A percentile compares a stretch with the other conserved stretches of the same genome.
Evolutionary conservation across 768 basidiomycete genomes (phyloP).

Genomic region (Pleurotus ostreatus): DNA sequence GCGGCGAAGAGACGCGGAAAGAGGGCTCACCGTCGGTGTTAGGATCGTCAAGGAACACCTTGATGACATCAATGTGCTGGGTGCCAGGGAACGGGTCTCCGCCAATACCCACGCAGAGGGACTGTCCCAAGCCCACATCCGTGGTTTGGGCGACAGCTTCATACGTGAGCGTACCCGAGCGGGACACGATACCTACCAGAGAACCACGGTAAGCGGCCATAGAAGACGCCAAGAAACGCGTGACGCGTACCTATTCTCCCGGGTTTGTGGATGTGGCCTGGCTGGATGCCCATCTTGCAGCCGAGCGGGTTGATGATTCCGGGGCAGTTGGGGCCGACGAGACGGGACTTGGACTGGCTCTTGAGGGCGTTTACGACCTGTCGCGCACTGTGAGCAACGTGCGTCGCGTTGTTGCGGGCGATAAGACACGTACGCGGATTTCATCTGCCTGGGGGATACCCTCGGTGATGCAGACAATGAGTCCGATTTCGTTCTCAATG

Average conservation of each 20-base stretch:
- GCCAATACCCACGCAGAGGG: constrained; percentile 94
- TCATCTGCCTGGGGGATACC: constrained; percentile 98
- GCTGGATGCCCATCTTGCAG: constrained; percentile 99
- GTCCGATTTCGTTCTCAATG: constrained; percentile 94
- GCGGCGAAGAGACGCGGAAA: neutral
- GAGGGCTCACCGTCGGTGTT: constrained; percentile 74
- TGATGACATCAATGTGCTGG: constrained; percentile 92
- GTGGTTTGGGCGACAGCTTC: constrained; percentile 99
- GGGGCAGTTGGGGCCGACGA: constrained; percentile 98
- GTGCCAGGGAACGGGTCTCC: constrained; percentile 98
- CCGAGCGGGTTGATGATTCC: constrained; percentile 96
- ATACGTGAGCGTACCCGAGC: constrained; percentile 95
- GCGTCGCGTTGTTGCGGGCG: neutral
- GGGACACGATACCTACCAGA: constrained; percentile 80
- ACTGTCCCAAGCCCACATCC: constrained; percentile 92
- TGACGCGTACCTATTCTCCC: constrained; percentile 80
- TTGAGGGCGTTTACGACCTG: constrained; percentile 93
- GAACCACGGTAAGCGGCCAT: neutral
- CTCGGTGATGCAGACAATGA: constrained; percentile 98
- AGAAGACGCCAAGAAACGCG: neutral
- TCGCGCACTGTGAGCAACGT: neutral
- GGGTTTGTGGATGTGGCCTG: constrained; percentile 95
- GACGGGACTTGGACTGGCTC: constrained; percentile 89
- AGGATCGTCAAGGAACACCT: constrained; percentile 92
- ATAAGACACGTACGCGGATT: constrained; percentile 59